phyloP scores from a whole-genome alignment of 441 rosid species.

The Adansonia madagascariensis region DNA sequence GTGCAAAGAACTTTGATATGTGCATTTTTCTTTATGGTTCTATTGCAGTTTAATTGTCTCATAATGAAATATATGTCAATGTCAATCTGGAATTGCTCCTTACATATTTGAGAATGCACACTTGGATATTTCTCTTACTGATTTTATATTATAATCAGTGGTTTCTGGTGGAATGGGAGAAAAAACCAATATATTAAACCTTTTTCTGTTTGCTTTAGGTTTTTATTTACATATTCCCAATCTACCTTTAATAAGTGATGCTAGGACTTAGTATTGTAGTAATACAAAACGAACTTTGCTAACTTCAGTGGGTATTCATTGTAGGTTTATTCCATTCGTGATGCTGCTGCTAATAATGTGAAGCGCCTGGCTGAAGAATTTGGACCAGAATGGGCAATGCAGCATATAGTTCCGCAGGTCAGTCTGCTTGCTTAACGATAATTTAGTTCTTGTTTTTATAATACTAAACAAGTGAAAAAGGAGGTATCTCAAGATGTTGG shows the following conservation, averaged over 20 bases:
- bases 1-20: slow-evolving; percentile 20
- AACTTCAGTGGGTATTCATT: slow-evolving; percentile 22
- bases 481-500: neutral
- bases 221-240: neutral
- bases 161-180: neutral
- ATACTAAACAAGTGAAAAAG: neutral
- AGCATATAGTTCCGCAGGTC: slow-evolving; percentile 95
- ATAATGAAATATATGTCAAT: neutral
- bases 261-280: neutral
- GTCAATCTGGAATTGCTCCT: neutral
- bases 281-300: neutral
- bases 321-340: slow-evolving; percentile 95
- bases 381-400: slow-evolving; percentile 99
- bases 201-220: slow-evolving; percentile 9
- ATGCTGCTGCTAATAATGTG: slow-evolving; percentile 96
- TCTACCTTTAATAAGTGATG: slow-evolving; percentile 3
- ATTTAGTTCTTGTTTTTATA: neutral
- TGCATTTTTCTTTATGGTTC: neutral
- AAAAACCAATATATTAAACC: neutral
- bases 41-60: neutral
- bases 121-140: neutral
- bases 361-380: slow-evolving; percentile 99
- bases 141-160: neutral
- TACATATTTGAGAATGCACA: neutral
- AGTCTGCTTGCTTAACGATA: slow-evolving; percentile 14